These are phyloP conservation scores for Ensete glaucum DNA, from an alignment of 176 grass and related monocot species.

Conservation along the genomic window DNA sequence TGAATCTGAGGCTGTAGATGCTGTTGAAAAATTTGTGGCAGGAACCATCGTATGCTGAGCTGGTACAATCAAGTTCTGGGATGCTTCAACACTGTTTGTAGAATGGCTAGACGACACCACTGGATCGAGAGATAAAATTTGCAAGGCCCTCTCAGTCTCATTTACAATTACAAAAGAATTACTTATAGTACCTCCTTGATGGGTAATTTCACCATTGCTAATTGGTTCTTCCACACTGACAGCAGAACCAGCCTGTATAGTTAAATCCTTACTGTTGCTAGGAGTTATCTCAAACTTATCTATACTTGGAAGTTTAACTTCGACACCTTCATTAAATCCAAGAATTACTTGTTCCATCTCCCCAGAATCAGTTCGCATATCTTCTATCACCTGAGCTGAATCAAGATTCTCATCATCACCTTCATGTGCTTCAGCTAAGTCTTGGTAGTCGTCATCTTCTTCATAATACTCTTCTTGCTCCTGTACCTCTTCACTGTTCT, in stretches of 20 bases:
- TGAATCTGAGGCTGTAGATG: slow-evolving; percentile 31
- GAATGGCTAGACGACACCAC: slow-evolving; percentile 18
- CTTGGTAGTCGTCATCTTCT: slow-evolving; percentile 47
- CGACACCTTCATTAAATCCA: slow-evolving; percentile 88
- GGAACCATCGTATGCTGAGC: slow-evolving; percentile 19
- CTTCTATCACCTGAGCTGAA: slow-evolving; percentile 46
- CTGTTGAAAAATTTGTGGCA: slow-evolving; percentile 41
- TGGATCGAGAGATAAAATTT: slow-evolving; percentile 51
- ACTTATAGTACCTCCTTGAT: slow-evolving; percentile 9
- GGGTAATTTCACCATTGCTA: slow-evolving; percentile 16
- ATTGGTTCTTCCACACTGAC: slow-evolving; percentile 32
- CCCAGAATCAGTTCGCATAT: slow-evolving; percentile 29
- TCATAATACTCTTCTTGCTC: slow-evolving; percentile 65
- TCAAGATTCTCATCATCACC: slow-evolving; percentile 53
- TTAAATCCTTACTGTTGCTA: slow-evolving; percentile 38
- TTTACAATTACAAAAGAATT: slow-evolving; percentile 26
- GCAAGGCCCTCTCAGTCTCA: slow-evolving; percentile 54
- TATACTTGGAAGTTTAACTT: slow-evolving; percentile 66
- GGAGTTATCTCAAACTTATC: slow-evolving; percentile 47
- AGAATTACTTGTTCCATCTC: slow-evolving; percentile 75
- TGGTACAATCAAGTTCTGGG: slow-evolving; percentile 13
- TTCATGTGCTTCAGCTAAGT: slow-evolving; percentile 50
- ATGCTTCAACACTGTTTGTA: slow-evolving; percentile 26
- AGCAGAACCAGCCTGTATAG: slow-evolving; percentile 14
- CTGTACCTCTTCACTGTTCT: slow-evolving; percentile 42